Conservation (phyloP, 495 filamentous ascomycete species). For the Hyaloscypha variabilis region DNA sequence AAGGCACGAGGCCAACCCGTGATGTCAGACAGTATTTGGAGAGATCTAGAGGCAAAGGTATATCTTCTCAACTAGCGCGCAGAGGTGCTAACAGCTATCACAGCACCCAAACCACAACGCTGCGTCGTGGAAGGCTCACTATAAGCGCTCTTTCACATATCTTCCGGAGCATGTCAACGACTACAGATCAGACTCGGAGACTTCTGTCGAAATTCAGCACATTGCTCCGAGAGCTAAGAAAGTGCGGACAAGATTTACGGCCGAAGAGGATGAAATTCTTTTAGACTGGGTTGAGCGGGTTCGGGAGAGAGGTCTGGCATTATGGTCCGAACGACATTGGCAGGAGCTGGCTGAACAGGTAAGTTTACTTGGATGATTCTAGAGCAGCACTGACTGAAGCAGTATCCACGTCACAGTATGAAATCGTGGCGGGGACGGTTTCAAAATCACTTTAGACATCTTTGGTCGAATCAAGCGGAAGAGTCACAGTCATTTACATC, state of each 20-base stretch:
- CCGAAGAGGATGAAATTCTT: constrained; percentile 26
- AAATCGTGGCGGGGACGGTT: constrained; percentile 21
- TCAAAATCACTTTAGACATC: constrained; percentile 18
- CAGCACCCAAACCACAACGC: constrained; percentile 20
- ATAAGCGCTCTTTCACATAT: constrained; percentile 16
- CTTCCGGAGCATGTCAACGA: not conserved
- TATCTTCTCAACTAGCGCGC: not conserved
- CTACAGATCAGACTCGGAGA: constrained; percentile 20
- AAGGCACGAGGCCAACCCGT: not conserved
- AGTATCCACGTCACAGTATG: constrained; percentile 19
- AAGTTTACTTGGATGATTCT: not conserved
- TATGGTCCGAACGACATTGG: constrained; percentile 4
- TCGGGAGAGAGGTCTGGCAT: not conserved
- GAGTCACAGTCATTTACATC: constrained; percentile 7
- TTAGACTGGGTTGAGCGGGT: constrained; percentile 20
- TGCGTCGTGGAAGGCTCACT: constrained; percentile 18
- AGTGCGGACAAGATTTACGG: constrained; percentile 16
- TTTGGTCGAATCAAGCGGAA: constrained; percentile 6
- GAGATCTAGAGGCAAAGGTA: constrained; percentile 25
- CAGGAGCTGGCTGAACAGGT: constrained; percentile 23
- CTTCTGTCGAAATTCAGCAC: constrained; percentile 7
- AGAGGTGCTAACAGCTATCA: not conserved
- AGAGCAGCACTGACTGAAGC: not conserved
- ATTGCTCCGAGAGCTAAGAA: not conserved
- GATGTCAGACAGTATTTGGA: constrained; percentile 1